Conservation (phyloP, 2,329 filamentous ascomycete species). For the Colletotrichum aenigma region DNA sequence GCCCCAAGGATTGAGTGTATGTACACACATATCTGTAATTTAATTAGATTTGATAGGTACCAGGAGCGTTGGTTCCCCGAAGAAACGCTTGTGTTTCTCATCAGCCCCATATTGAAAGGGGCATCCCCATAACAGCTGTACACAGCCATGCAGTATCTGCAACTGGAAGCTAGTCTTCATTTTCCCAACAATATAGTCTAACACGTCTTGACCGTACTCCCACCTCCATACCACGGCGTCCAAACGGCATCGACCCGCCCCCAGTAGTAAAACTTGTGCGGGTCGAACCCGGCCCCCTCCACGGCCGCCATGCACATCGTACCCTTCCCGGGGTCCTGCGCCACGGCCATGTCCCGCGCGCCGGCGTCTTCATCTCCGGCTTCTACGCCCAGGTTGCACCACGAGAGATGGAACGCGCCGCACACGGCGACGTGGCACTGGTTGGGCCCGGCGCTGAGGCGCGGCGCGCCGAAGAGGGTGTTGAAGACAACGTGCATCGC, state of each 20-base stretch:
- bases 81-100: not conserved
- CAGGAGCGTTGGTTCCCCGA: not conserved
- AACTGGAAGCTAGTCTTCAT: rapidly evolving
- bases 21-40: rapidly evolving
- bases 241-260: not conserved
- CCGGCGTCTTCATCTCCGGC: not conserved
- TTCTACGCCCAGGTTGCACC: not conserved
- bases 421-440: not conserved
- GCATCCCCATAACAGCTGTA: not conserved
- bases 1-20: not conserved
- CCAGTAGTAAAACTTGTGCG: not conserved
- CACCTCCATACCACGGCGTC: not conserved
- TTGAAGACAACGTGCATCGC: not conserved
- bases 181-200: rapidly evolving
- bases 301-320: not conserved
- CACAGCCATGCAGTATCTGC: not conserved
- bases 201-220: not conserved
- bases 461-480: not conserved
- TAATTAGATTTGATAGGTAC: not conserved
- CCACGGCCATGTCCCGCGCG: not conserved
- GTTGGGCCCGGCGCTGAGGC: not conserved
- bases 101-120: not conserved
- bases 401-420: not conserved
- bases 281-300: not conserved
- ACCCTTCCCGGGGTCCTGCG: not conserved